Percentiles rank a stretch among this genome's conserved stretches.
These are phyloP conservation scores for Oidium heveae DNA, from an alignment of 2,329 filamentous ascomycete species.

Conservation along the genomic window DNA sequence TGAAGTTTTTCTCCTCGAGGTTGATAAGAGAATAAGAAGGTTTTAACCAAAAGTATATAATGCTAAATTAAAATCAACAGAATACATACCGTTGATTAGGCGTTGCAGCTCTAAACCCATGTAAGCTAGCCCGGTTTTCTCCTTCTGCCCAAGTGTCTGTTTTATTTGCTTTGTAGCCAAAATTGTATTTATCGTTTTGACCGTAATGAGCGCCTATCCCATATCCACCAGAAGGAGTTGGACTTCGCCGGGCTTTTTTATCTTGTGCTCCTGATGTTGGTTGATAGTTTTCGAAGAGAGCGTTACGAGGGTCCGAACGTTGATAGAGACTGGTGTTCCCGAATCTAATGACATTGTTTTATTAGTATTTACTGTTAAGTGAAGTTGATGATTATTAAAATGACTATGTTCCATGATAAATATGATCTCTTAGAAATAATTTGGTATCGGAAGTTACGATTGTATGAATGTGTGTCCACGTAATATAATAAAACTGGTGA, in stretches of 20 bases:
- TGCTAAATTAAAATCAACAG: not conserved
- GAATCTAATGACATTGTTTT: too few relatives aligned
- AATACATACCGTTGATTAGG: conserved; percentile 37
- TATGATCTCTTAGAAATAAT: too few relatives aligned
- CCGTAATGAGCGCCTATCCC: conserved; percentile 8
- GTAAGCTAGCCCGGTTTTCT: not conserved
- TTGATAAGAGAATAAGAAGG: not conserved
- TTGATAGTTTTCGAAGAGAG: conserved; percentile 52
- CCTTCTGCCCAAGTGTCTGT: too few relatives aligned
- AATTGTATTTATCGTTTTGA: too few relatives aligned
- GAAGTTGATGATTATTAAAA: too few relatives aligned
- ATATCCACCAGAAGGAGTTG: conserved; percentile 12
- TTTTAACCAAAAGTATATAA: too few relatives aligned
- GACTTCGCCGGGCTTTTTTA: conserved; percentile 1
- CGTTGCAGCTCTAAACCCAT: conserved; percentile 38
- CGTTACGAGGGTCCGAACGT: conserved; percentile 38
- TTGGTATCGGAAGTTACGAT: too few relatives aligned
- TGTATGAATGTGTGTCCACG: too few relatives aligned
- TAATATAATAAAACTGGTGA: too few relatives aligned
- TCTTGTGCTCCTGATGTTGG: not conserved
- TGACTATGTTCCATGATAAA: too few relatives aligned
- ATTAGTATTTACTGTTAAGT: too few relatives aligned
- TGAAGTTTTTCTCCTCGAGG: not conserved
- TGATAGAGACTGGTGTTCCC: conserved; percentile 41
- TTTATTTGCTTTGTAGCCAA: conserved; percentile 19